phyloP scores from a whole-genome alignment of 768 basidiomycete genomes.

The Collybia sordida region DNA sequence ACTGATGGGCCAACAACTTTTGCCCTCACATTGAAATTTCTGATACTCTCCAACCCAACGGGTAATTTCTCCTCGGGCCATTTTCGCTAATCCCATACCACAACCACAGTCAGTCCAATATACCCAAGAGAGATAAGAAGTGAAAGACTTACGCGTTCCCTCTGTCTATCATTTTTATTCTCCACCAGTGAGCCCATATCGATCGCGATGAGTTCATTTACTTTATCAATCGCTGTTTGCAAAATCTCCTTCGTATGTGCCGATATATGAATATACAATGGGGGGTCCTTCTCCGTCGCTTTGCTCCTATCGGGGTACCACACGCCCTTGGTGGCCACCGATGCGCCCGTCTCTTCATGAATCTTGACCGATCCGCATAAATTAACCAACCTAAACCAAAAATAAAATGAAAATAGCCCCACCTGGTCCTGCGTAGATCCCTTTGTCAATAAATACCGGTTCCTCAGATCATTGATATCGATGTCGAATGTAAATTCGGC shows the following conservation, averaged over 20 bases:
- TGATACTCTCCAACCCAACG: conserved; percentile 84
- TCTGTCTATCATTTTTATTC: conserved; percentile 66
- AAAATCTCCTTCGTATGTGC: conserved; percentile 68
- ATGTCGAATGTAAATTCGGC: conserved; percentile 88
- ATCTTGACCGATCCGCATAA: conserved; percentile 50
- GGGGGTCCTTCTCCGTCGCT: conserved; percentile 90
- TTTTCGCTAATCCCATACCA: conserved; percentile 73
- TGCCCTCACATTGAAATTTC: conserved; percentile 97
- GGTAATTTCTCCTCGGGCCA: conserved; percentile 98
- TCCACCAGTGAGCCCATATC: conserved; percentile 83
- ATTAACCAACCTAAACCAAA: neutral
- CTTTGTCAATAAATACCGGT: conserved; percentile 92
- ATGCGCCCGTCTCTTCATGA: conserved; percentile 88
- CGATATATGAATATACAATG: conserved; percentile 91
- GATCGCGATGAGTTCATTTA: conserved; percentile 70
- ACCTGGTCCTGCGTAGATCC: conserved; percentile 92
- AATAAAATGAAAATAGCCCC: conserved; percentile 18
- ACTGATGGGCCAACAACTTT: conserved; percentile 97
- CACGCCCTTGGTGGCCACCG: conserved; percentile 88
- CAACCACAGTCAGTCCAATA: too few relatives aligned
- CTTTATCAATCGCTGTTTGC: conserved; percentile 64
- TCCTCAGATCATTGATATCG: conserved; percentile 95
- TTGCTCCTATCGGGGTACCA: conserved; percentile 95
- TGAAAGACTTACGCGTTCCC: conserved; percentile 55
- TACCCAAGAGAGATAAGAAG: neutral